Percentiles rank a stretch among this genome's conserved stretches.
phyloP scores from a whole-genome alignment of 2,329 filamentous ascomycete species.

The Fusarium mangiferae region DNA sequence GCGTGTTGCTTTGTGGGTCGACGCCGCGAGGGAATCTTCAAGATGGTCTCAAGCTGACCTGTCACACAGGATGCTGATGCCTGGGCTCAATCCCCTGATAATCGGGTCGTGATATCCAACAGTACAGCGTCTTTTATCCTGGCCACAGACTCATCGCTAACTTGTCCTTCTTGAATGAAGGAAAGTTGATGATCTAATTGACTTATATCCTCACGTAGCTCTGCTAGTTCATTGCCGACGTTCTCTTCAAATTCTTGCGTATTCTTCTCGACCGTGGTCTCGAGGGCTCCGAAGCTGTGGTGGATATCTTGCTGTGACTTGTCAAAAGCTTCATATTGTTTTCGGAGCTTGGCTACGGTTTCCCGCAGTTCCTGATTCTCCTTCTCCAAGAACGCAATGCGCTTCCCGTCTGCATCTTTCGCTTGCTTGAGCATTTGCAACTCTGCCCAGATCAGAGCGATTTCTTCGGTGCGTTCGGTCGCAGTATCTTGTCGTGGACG shows the following conservation, averaged over 20 bases:
- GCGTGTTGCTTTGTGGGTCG: too few species aligned
- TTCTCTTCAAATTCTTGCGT: not conserved
- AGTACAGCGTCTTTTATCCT: slow-evolving; percentile 12
- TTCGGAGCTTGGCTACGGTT: not conserved
- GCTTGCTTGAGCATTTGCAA: not conserved
- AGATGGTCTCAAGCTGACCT: not conserved
- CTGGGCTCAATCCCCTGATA: not conserved
- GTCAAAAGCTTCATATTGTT: not conserved
- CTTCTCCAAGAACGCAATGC: not conserved
- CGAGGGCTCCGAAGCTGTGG: not conserved
- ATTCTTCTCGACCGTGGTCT: not conserved
- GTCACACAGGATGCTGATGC: not conserved
- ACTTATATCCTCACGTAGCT: slow-evolving; percentile 10
- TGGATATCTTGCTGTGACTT: not conserved
- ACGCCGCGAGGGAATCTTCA: not conserved
- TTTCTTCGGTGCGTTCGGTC: not conserved
- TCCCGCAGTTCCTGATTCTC: not conserved
- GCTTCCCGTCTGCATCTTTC: not conserved
- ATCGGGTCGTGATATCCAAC: not conserved
- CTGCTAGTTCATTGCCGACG: slow-evolving; percentile 2
- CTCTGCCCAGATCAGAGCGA: not conserved
- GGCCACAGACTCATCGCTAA: slow-evolving; percentile 4
- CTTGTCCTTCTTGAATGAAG: not conserved
- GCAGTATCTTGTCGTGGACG: slow-evolving; percentile 3
- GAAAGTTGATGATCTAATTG: not conserved